Evolutionary conservation across 192 early-diverging fungal species (phyloP), one percentile per base, ranked within the genome.

Genomic region (Irineochytrium annulatum): DNA sequence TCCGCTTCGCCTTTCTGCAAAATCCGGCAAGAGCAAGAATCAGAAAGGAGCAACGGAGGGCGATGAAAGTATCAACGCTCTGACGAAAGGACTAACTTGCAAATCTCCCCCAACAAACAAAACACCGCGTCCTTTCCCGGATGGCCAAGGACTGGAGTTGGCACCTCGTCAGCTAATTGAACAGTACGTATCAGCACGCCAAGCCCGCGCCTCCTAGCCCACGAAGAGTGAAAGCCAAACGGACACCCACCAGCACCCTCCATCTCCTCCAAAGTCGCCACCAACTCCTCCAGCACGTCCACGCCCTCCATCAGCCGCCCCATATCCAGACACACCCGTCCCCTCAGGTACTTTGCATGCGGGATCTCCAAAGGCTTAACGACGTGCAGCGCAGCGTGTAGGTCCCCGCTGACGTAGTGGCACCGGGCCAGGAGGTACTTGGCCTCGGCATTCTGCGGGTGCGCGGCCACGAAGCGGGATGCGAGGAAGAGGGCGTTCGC

Each of bases 401-500:
- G 8, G 11, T 33, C 13, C 3, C 61, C 59, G 28, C 22, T 30
- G 30, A 19, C 51, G 34, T 57, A 67, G 52, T 73, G 52, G 24
- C 60, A 20, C 43, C 63, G 63, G 5, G 70, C 73, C 3, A 68
- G 58, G 11, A 71, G 57, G 48, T 51, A 72, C 8, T 41, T 2
- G 6, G 69, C 59, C 3, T 51, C 24, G 6, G 39, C 34, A 28
- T 33, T 29, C 14, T 32, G 3, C 20, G 71, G 77, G 35, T 27
- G 49, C 17, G 29, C 34, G 6, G 72, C 60, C 3, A 57, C 52
- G 17, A 76, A 33, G 14, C 74, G 60, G 33, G 77, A 72, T 13
- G 75, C 70, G 4, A 78, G 59, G 46, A 81, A 75, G 3, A 76
- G 33, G 41, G 75, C 79, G 26, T 64, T 69, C 14, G 39, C 43